phyloP scores from a whole-genome alignment of 1,284 basidiomycete genomes.

The Pseudomicrostroma phylloplanum region DNA sequence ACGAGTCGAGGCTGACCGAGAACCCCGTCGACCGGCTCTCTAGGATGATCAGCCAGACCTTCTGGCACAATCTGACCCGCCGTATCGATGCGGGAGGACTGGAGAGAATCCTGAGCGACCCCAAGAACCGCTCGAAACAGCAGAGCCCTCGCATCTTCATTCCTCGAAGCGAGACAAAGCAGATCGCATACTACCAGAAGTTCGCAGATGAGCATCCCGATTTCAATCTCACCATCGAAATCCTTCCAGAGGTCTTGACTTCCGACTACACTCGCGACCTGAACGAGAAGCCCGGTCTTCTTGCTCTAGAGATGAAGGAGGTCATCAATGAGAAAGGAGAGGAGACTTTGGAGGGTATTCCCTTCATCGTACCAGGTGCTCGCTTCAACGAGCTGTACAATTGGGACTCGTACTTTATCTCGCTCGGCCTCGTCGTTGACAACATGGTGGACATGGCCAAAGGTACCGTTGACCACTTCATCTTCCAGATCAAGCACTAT shows the following conservation, averaged over 20 bases:
- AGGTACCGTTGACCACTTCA: conserved; percentile 96
- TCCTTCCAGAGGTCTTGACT: conserved; percentile 82
- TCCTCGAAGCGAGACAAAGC: conserved; percentile 80
- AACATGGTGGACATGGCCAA: conserved; percentile 88
- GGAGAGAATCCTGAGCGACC: conserved; percentile 91
- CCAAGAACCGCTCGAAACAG: conserved; percentile 62
- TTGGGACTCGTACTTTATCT: conserved; percentile 69
- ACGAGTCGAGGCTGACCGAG: conserved; percentile 89
- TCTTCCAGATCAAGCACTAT: conserved; percentile 97
- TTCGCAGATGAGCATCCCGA: conserved; percentile 57
- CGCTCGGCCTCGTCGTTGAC: conserved; percentile 87
- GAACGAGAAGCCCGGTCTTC: conserved; percentile 84
- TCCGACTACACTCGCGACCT: conserved; percentile 83
- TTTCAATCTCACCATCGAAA: conserved; percentile 81
- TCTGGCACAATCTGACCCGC: conserved; percentile 95
- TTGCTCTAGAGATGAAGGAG: conserved; percentile 86
- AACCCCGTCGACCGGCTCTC: conserved; percentile 94
- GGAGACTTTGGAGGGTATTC: conserved; percentile 73
- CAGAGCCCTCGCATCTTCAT: conserved; percentile 78
- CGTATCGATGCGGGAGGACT: conserved; percentile 94
- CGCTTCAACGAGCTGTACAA: conserved; percentile 84
- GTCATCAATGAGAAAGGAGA: conserved; percentile 59
- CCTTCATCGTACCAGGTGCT: conserved; percentile 90
- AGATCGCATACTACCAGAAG: conserved; percentile 80
- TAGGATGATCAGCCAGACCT: conserved; percentile 95